Evolutionary conservation across 108 stramenopile genomes (phyloP), one percentile per base, ranked within the genome.

Genomic region (Fragilaria crotonensis): DNA sequence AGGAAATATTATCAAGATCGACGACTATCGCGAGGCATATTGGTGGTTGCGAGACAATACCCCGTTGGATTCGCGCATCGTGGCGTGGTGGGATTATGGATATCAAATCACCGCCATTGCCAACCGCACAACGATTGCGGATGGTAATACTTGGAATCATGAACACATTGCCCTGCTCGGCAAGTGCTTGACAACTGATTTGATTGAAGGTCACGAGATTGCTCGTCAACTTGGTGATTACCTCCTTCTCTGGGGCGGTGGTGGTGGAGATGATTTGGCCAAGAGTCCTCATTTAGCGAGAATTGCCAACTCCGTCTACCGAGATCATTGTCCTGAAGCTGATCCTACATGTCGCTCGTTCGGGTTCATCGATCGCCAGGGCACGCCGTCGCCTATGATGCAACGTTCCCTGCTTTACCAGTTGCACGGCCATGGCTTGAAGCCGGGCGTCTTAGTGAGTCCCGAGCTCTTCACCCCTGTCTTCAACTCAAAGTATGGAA

Each of bases 131-230:
- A 96, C 94, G 7, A 73, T 97, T 55, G 96, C 96, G 2, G 98
- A 99, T 78, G 96, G 96, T 28, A 99, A 99, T 73, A 97, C 96
- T 50, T 99, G 96, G 96, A 97, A 97, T 74, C 96, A 97, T 57
- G 95, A 95, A 61, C 98, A 99, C 71, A 97, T 99, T 77, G 96
- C 98, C n/a, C 87, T 96, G 4, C 79, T 99, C 5, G 98, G 95
- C 0, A 89, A 90, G 60, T 73, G 80, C 9, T 66, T 99, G 48
- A 94, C 96, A n/a, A 68, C 92, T 1, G 62, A 68, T 33, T 88
- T 92, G 46, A 83, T 94, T 48, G 85, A 93, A 62, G 96, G 93
- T 1, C 93, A 97, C 71, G 74, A 87, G 62, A 97, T 97, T 73
- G 83, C 95, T 7, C 82, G 93, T 26, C 95, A 93, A 65, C 72